Percentiles rank a stretch among this genome's conserved stretches.
Evolutionary conservation across 192 early-diverging fungal species (phyloP).

Genomic region (Podila epigama): DNA sequence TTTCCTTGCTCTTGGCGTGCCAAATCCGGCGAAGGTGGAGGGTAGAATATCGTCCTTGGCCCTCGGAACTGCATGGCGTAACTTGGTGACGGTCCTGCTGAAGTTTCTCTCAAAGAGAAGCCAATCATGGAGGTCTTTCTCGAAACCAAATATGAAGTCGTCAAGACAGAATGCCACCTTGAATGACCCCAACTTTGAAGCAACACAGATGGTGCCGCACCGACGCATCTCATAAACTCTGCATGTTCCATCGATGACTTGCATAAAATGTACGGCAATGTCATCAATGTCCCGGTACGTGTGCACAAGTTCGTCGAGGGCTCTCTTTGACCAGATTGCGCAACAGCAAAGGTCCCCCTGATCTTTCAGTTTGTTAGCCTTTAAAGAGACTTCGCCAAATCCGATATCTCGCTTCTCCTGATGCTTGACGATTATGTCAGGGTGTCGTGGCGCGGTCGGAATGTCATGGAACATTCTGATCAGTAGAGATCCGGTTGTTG

Average conservation of each 20-base stretch:
- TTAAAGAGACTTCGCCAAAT: conserved; percentile 3
- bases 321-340: conserved; percentile 5
- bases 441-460: not conserved
- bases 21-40: too few relatives aligned
- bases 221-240: not conserved
- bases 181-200: too few relatives aligned
- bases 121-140: too few relatives aligned
- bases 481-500: not conserved
- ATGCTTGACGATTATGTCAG: not conserved
- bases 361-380: not conserved
- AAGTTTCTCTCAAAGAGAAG: too few relatives aligned
- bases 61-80: too few relatives aligned
- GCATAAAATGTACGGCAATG: not conserved
- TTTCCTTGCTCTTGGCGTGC: too few relatives aligned
- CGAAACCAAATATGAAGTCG: too few relatives aligned
- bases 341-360: not conserved
- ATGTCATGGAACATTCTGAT: conserved; percentile 4
- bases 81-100: too few relatives aligned
- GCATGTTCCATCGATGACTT: not conserved
- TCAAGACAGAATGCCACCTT: too few relatives aligned
- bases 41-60: too few relatives aligned
- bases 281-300: not conserved
- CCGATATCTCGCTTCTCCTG: not conserved
- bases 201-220: not conserved
- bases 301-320: not conserved